Conservation (phyloP, 495 filamentous ascomycete species). For the Hypoxylon lienhwacheense region DNA sequence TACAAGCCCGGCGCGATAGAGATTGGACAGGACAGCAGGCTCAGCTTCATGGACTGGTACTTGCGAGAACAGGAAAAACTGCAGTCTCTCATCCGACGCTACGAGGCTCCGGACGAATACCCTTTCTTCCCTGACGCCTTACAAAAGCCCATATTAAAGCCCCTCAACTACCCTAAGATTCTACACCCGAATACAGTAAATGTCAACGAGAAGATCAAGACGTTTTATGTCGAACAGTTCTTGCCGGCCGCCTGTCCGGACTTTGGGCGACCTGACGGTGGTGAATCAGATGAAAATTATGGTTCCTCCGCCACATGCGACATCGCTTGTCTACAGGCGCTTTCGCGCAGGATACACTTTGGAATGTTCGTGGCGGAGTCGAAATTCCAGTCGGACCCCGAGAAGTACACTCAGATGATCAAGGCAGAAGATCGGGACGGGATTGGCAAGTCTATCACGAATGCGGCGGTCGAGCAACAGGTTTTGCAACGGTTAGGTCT, state of each 20-base stretch:
- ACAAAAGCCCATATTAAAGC: slow-evolving; percentile 77
- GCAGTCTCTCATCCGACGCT: slow-evolving; percentile 93
- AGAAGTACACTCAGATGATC: slow-evolving; percentile 79
- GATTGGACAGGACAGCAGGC: slow-evolving; percentile 53
- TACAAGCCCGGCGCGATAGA: slow-evolving; percentile 86
- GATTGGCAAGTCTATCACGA: slow-evolving; percentile 88
- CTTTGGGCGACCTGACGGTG: slow-evolving; percentile 72
- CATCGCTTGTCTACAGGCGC: slow-evolving; percentile 85
- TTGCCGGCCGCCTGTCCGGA: slow-evolving; percentile 79
- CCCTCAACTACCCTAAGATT: slow-evolving; percentile 87
- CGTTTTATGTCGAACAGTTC: slow-evolving; percentile 78
- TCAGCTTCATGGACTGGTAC: slow-evolving; percentile 93
- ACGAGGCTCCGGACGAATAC: slow-evolving; percentile 95
- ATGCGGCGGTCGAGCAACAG: slow-evolving; percentile 85
- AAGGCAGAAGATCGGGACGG: slow-evolving; percentile 72
- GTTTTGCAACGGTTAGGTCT: slow-evolving; percentile 83
- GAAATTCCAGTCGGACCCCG: slow-evolving; percentile 88
- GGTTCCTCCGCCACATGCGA: slow-evolving; percentile 90
- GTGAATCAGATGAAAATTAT: slow-evolving; percentile 91
- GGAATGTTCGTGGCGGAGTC: slow-evolving; percentile 98
- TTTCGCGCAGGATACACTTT: slow-evolving; percentile 93
- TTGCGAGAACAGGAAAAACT: slow-evolving; percentile 85
- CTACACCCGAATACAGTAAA: slow-evolving; percentile 92
- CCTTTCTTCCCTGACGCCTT: slow-evolving; percentile 90
- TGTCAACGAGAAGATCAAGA: slow-evolving; percentile 84